Evolutionary conservation across 192 early-diverging fungal genomes (phyloP), one percentile per base, ranked within the genome.

Genomic region (Jimgerdemannia lactiflua): DNA sequence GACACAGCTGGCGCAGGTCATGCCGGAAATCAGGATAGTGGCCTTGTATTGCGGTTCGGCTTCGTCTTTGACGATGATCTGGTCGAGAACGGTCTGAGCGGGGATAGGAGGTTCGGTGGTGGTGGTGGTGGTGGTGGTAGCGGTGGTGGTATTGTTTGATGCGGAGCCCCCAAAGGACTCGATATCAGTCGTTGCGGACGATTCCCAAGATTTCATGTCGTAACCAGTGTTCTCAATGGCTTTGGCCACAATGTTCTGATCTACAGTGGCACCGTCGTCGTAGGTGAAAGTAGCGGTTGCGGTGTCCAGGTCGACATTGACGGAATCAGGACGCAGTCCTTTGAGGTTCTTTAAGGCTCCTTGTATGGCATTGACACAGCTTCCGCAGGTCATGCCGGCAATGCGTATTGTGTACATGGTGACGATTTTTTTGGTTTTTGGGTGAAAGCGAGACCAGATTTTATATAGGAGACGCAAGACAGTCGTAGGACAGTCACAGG

Each of bases 1-100:
- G 14, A 96, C 93, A 82, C 96, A 98, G 14, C 94, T 92, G 2
- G 91, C 89, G 59, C 95, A 98, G 0, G 94, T 93, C 92, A 98
- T 95, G 2, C 96, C 96, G 44, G 83, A 82, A 42, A 97, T 59
- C 20, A 73, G 17, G 17, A 76, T 39, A 19, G 42, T 9, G 9
- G 42, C 65, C 39, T 65, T 42, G 14, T 67, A n/a, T 7, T 67
- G 64, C 0, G 65, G 39, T 43, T 64, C 65, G 41, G 17, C 42
- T 67, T 49, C 65, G n/a, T 67, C 73, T 43, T 44, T 67, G 4
- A 29, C 65, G 54, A 43, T 18, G 39, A 75, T 69, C 4, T 77
- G 67, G 11, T 75, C 70, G 20, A 90, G 80, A 4, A 42, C 54
- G 8, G 43, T 67, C 7, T 74, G 64, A 3, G 44, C 63, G 39